A percentile compares a stretch with the other conserved stretches of the same genome.
Evolutionary conservation across 805 yeast genomes (phyloP).

Genomic region (Yamadazyma takamatsuzukensis): DNA sequence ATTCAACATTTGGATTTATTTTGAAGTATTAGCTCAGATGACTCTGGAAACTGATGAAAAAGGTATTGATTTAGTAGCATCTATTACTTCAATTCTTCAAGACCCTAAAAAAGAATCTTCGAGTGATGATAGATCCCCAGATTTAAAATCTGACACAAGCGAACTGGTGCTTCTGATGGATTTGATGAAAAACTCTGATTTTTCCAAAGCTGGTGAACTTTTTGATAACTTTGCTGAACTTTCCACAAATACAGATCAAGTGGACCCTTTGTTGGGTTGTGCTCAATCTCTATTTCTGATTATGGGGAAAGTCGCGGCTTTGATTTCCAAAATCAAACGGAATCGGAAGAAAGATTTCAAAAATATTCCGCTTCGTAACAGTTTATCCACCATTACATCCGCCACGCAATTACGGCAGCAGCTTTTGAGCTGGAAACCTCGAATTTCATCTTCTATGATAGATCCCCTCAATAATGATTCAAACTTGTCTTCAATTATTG

Average conservation of each 20-base stretch:
- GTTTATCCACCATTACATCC: conserved; percentile 45
- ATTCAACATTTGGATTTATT: conserved; percentile 64
- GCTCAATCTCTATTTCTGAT: conserved; percentile 62
- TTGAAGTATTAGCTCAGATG: conserved; percentile 65
- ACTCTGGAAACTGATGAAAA: conserved; percentile 50
- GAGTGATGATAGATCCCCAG: conserved; percentile 12
- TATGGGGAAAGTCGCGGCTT: conserved; percentile 59
- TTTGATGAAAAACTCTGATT: conserved; percentile 7
- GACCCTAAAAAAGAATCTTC: conserved; percentile 15
- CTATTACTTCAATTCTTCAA: conserved; percentile 30
- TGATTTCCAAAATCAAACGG: conserved; percentile 48
- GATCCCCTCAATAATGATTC: conserved; percentile 16
- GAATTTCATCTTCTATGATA: conserved; percentile 31
- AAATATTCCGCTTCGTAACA: conserved; percentile 24
- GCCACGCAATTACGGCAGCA: conserved; percentile 55
- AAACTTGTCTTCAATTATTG: conserved; percentile 49
- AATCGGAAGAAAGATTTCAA: conserved; percentile 17
- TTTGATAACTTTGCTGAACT: conserved; percentile 41
- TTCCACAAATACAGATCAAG: conserved; percentile 31
- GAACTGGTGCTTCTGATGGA: too few species aligned
- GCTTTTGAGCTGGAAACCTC: conserved; percentile 56
- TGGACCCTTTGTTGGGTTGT: conserved; percentile 68
- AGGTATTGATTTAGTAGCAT: conserved; percentile 40
- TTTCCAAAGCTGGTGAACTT: conserved; percentile 19
- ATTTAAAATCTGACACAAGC: conserved; percentile 20